Base-by-base conservation (phyloP, 257 asterid species). In the Solanum gracilifrons region DNA sequence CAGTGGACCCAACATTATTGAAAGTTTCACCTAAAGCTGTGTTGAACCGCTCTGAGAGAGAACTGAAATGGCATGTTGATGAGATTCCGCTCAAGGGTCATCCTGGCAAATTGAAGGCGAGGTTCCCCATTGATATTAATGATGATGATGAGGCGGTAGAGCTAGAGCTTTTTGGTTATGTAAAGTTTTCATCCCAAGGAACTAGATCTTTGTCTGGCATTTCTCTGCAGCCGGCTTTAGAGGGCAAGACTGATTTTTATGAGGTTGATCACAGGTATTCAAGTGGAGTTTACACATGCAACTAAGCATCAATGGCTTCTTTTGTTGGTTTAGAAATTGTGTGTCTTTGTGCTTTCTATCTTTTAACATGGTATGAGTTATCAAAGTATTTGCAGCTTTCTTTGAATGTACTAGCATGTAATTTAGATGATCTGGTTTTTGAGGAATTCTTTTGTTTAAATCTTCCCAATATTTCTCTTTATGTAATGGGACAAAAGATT, bases 1-100 rank as follows among this genome's bases (percentile, higher is more conserved):
- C 99, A 0, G 98, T 94, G 75, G 98, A 97, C 86, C 99, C 99
- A 35, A 90, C 96, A 27, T 88, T 97, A 68, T 85, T 97, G 85
- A 92, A 95, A 88, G 98, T 95, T 82, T 94, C 98, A 9, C 99
- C 99, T 16, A 97, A 95, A 88, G 99, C 98, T 32, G 94, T 95
- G 88, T 88, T 95, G 94, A 95, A 97, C 87, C 94, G 99, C 93
- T 89, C 98, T 29, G 96, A 94, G 90, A 97, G 91, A 88, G 98
- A 97, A 92, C 64, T 97, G 90, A 95, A 93, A 89, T 97, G 99
- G 99, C 95, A 92, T 90, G 89, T 97, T 85, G 97, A 92, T 88
- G 98, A 97, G 95, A 91, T 97, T 86, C 98, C 98, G 6, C 86
- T 89, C 85, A 95, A 91, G 94, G 97, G 94, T 23, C 89, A 91